Base-by-base conservation (phyloP, 2,329 filamentous ascomycete species). In the Colletotrichum ledebouriae region DNA sequence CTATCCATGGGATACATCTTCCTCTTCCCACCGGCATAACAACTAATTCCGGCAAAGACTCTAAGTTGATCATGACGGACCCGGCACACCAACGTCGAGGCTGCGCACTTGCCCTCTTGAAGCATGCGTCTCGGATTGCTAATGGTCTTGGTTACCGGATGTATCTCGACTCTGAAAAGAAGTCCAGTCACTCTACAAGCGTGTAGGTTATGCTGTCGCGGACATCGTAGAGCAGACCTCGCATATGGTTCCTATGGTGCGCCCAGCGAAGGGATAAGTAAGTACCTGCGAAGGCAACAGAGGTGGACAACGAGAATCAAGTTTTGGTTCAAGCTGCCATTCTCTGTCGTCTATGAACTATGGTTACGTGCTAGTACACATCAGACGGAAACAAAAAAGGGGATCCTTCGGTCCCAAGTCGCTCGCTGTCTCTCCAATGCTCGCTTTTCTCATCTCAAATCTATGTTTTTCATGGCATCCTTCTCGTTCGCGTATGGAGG, bases 111-210 rank as follows among this genome's bases (percentile, higher is more conserved):
- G 63, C 71, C 10, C 59, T 73, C 6, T 34, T 73, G 6, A 49
- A 39, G 13, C 46, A 37, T 11, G 69, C 46, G 4, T 57, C 53
- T 9, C 34, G 33, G 2, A 34, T 70, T 5, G 71, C 71, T 3
- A 71, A 73, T 37, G 50, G 60, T 4, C 17, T 70, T 34, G 60
- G 63, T 13, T 52, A 67, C 46, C 47, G 69, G 15, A 55, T 64
- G 11, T 73, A 72, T 37, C 71, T 72, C 3, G 71, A 73, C 15
- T 60, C 72, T 2, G 68, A 72, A 9, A 64, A 33, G 64, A 60
- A 9, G 68, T 65, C 11, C 34, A 70, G 55, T 33, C 53, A 0
- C 34, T 73, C 22, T 73, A 73, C 44, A 39, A 52, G 11, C 53
- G 47, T 13, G 55, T 55, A 1, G 72, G 72, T 3, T 73, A 72